Evolutionary conservation across 345 rosid genomes (phyloP).

Genomic region (Salix koriyanagi): DNA sequence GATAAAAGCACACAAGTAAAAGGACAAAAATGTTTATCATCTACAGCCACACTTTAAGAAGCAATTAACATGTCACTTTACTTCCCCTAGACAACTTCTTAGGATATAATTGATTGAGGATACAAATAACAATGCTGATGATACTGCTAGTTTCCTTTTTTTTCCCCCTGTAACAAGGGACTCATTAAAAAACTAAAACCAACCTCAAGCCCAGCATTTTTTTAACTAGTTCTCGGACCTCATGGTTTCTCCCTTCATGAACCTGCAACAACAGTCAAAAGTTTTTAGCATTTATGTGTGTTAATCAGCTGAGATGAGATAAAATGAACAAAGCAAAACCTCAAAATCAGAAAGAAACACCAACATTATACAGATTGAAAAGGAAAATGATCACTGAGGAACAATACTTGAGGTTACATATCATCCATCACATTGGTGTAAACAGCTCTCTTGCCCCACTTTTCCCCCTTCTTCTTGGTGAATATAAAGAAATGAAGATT

Average conservation of each 20-base stretch:
- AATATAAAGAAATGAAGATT: not conserved
- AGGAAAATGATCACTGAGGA: not conserved
- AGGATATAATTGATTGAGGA: not conserved
- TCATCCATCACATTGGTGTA: not conserved
- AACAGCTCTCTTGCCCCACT: not conserved
- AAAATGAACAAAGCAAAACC: not conserved
- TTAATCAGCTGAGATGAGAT: not conserved
- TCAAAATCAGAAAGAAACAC: not conserved
- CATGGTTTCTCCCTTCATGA: slow-evolving; percentile 95
- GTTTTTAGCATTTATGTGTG: not conserved
- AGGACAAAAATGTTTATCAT: not conserved
- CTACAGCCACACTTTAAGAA: not conserved
- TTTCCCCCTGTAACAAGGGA: not conserved
- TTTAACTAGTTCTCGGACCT: slow-evolving; percentile 91
- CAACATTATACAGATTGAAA: no score
- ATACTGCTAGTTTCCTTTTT: not conserved
- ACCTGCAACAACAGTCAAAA: slow-evolving; percentile 44
- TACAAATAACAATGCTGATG: not conserved
- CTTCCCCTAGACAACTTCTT: not conserved
- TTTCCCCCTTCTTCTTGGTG: not conserved
- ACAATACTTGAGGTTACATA: not conserved
- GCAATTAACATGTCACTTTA: not conserved
- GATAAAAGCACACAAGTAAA: no score
- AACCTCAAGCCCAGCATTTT: slow-evolving; percentile 94
- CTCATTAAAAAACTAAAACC: slow-evolving; percentile 25